A percentile compares a stretch with the other conserved stretches of the same genome.
These are phyloP conservation scores for Lactuca saligna DNA, from an alignment of 129 eudicot species.

Conservation along the genomic window DNA sequence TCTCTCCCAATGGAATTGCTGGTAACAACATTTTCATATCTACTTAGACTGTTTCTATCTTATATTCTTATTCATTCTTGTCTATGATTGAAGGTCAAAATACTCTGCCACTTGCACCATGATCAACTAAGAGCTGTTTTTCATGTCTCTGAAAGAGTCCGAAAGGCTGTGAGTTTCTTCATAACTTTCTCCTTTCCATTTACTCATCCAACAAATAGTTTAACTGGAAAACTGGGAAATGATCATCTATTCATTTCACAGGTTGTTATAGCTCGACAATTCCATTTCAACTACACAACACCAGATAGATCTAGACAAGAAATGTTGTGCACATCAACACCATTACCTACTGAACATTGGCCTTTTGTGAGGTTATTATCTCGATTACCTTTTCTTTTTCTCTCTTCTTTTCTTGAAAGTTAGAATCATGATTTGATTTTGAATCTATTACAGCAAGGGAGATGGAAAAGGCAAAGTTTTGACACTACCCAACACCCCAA, in stretches of 20 bases:
- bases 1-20: conserved; percentile 83
- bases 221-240: not conserved
- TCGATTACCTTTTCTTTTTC: not conserved
- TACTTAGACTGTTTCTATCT: not conserved
- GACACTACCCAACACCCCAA: conserved; percentile 74
- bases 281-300: conserved; percentile 85
- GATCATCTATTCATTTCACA: conserved; percentile 21
- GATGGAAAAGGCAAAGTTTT: conserved; percentile 45
- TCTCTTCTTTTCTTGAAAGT: not conserved
- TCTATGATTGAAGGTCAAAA: conserved; percentile 60
- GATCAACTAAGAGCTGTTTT: conserved; percentile 92
- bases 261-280: conserved; percentile 80
- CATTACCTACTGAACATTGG: conserved; percentile 80
- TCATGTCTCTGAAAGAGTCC: conserved; percentile 84
- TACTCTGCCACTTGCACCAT: conserved; percentile 92
- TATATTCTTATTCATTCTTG: conserved; percentile 20
- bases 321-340: conserved; percentile 76
- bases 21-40: conserved; percentile 46
- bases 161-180: conserved; percentile 78
- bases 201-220: not conserved
- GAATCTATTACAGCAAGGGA: conserved; percentile 53
- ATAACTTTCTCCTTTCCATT: not conserved
- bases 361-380: conserved; percentile 63
- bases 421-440: not conserved
- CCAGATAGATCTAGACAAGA: conserved; percentile 95